A percentile compares a stretch with the other conserved stretches of the same genome.
Conservation (phyloP, 1,284 basidiomycete genomes). For the Neotropicomus parvogracilis region DNA sequence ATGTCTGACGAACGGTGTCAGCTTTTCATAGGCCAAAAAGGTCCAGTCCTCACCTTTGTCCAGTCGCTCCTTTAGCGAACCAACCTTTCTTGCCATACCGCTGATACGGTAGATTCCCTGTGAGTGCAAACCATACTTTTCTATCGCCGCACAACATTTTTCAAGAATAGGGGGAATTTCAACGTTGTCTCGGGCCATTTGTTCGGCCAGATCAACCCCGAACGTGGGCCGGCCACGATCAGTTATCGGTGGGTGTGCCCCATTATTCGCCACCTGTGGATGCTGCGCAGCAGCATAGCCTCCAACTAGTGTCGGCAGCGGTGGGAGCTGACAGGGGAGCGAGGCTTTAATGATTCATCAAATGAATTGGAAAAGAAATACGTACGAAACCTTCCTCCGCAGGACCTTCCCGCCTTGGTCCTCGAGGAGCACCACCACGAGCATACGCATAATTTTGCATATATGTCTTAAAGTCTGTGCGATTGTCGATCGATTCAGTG, state of each 20-base stretch:
- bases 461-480: conserved; percentile 91
- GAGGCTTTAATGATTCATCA: conserved; percentile 7
- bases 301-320: conserved; percentile 47
- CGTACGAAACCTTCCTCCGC: conserved; percentile 84
- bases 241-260: conserved; percentile 37
- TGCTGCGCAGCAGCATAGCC: conserved; percentile 29
- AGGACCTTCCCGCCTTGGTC: conserved; percentile 79
- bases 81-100: conserved; percentile 87
- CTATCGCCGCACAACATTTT: conserved; percentile 91
- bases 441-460: conserved; percentile 96
- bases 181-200: conserved; percentile 84
- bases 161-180: conserved; percentile 88
- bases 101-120: conserved; percentile 94
- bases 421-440: conserved; percentile 61
- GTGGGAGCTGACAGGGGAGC: conserved; percentile 51
- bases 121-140: conserved; percentile 78
- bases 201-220: conserved; percentile 88
- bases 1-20: conserved; percentile 56
- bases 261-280: conserved; percentile 28
- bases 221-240: conserved; percentile 78
- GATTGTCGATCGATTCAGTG: conserved; percentile 90
- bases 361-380: conserved; percentile 22
- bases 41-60: conserved; percentile 65
- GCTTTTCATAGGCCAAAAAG: background rate
- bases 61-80: conserved; percentile 77